Evolutionary conservation across 192 early-diverging fungal species (phyloP), one percentile per base, ranked within the genome.

Genomic region (Thamnidium elegans): DNA sequence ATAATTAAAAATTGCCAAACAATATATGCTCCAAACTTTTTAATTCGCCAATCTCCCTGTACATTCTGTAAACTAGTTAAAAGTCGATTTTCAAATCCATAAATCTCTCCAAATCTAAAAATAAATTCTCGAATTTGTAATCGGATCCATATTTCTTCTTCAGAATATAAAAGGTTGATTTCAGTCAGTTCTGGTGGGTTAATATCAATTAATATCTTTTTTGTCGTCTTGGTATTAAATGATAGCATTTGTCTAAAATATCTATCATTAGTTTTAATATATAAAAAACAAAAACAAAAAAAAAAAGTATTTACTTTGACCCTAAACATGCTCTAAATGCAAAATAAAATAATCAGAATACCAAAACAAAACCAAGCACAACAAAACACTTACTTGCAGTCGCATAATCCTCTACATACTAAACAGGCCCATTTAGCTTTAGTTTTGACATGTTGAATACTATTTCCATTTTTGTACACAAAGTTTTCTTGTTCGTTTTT

Each of bases 111-210:
- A 45, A 70, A 70, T 5, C 68, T 61, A 31, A 50, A 58, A 11
- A 70, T 39, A 20, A 55, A 64, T 34, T 70, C 68, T 13, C 68
- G 68, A 5, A 70, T 63, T 31, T 70, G 68, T 51, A 70, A 19
- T 23, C 68, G 68, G 3, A 56, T 17, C 68, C 68, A 70, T 4
- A 70, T 58, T 26, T 70, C 68, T 50, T 70, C 46, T 26, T 70
- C 68, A 1, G 7, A 7, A 58, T 55, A 55, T 17, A 64, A n/a
- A 11, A 70, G 32, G 3, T 34, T 34, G 21, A 70, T 54, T 21
- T 36, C 61, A n/a, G n/a, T 39, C 4, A 62, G 21, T 8, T 59
- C 42, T 45, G 20, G 39, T 13, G 51, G 51, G 6, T 20, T 52
- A 7, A 52, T 23, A 7, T 21, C 11, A 52, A 9, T 20, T 23